Evolutionary conservation across 2,329 filamentous ascomycete species (phyloP).

Genomic region (Phialophora expanda): DNA sequence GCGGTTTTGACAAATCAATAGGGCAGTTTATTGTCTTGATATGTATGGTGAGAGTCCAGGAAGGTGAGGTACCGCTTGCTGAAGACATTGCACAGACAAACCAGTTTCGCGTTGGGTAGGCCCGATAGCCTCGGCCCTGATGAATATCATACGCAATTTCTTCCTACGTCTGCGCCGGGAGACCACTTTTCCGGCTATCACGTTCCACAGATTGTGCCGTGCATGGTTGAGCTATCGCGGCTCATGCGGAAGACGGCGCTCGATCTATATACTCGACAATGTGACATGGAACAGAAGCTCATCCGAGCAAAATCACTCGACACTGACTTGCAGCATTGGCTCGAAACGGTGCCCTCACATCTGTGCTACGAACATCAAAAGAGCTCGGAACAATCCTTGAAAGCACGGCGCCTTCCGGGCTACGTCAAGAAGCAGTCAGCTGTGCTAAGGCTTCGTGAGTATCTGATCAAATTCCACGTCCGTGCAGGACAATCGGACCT

Average conservation of each 20-base stretch:
- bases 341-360: conserved; percentile 44
- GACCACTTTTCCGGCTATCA: conserved; percentile 27
- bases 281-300: conserved; percentile 46
- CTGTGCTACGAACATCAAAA: conserved; percentile 40
- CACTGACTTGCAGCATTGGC: conserved; percentile 45
- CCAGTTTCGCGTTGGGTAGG: conserved; percentile 56
- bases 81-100: conserved; percentile 40
- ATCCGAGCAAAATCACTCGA: conserved; percentile 46
- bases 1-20: not conserved
- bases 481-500: not conserved
- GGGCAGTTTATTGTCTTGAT: conserved; percentile 32
- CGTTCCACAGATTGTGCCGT: conserved; percentile 47
- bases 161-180: conserved; percentile 45
- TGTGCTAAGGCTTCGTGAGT: conserved; percentile 45
- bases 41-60: conserved; percentile 15
- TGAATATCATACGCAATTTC: conserved; percentile 54
- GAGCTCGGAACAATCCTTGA: conserved; percentile 42
- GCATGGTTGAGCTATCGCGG: conserved; percentile 49
- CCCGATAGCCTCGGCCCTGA: conserved; percentile 57
- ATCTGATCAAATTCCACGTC: conserved; percentile 1
- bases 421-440: conserved; percentile 45
- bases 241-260: conserved; percentile 50
- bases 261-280: conserved; percentile 48
- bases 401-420: conserved; percentile 46
- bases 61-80: not conserved